Evolutionary conservation across 2,329 filamentous ascomycete species (phyloP).

Genomic region (Hypoxylon sp.): DNA sequence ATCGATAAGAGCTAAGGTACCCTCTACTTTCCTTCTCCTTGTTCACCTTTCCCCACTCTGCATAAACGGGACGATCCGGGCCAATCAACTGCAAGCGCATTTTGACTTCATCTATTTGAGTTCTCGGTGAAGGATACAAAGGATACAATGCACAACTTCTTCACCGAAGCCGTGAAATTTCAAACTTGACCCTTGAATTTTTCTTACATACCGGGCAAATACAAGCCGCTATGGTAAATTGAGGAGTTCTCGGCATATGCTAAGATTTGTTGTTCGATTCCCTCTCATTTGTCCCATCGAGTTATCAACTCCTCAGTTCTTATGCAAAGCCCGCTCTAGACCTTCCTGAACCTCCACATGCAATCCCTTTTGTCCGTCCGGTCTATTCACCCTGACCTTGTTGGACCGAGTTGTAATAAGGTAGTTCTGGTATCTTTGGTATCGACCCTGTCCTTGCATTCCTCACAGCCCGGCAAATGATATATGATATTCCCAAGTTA

Average conservation of each 20-base stretch:
- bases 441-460: slow-evolving; percentile 18
- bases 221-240: neutral
- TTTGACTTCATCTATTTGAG: slow-evolving; percentile 24
- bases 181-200: neutral
- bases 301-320: slow-evolving; percentile 1
- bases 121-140: slow-evolving; percentile 15
- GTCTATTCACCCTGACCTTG: slow-evolving; percentile 23
- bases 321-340: neutral
- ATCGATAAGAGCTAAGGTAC: slow-evolving; percentile 24
- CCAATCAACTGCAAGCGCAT: slow-evolving; percentile 23
- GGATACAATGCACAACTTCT: too few relatives aligned
- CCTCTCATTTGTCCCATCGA: slow-evolving; percentile 7
- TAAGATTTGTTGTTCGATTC: slow-evolving; percentile 1
- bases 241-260: slow-evolving; percentile 2
- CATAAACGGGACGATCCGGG: slow-evolving; percentile 30
- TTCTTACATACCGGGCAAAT: neutral
- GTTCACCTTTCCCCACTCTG: slow-evolving; percentile 22
- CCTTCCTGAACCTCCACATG: slow-evolving; percentile 17
- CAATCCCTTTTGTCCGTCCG: slow-evolving; percentile 21
- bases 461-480: slow-evolving; percentile 6
- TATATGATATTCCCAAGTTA: slow-evolving; percentile 10
- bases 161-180: neutral
- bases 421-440: slow-evolving; percentile 6
- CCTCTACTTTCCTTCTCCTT: neutral
- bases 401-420: slow-evolving; percentile 1